phyloP scores from a whole-genome alignment of 2,329 filamentous ascomycete species.

The Ceratocystis cacaofunesta region DNA sequence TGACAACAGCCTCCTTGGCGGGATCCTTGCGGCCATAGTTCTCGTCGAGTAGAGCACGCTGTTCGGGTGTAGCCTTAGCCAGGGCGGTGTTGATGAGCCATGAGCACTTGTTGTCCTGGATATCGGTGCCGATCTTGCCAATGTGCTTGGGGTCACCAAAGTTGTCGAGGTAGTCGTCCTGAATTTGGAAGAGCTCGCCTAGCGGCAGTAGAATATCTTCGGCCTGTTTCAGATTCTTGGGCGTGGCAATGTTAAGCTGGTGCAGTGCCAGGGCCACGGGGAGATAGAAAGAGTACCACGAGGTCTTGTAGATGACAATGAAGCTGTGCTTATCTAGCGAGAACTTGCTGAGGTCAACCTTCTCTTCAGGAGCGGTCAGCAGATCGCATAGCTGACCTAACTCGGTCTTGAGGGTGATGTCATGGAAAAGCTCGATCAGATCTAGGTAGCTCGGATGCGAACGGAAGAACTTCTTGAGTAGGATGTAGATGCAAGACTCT shows the following conservation, averaged over 20 bases:
- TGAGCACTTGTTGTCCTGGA: slow-evolving; percentile 98
- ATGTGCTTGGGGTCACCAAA: slow-evolving; percentile 85
- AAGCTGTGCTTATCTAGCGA: slow-evolving; percentile 89
- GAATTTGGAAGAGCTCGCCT: slow-evolving; percentile 97
- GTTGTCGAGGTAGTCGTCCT: slow-evolving; percentile 98
- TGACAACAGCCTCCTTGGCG: slow-evolving; percentile 67
- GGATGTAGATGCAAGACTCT: slow-evolving; percentile 74
- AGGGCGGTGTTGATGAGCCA: slow-evolving; percentile 96
- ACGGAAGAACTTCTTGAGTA: slow-evolving; percentile 90
- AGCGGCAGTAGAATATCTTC: slow-evolving; percentile 90
- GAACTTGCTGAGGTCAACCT: slow-evolving; percentile 89
- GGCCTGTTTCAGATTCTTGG: slow-evolving; percentile 75
- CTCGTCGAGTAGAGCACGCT: slow-evolving; percentile 73
- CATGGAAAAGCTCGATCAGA: slow-evolving; percentile 90
- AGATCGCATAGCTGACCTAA: slow-evolving; percentile 89
- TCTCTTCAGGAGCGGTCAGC: slow-evolving; percentile 87
- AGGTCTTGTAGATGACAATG: slow-evolving; percentile 99
- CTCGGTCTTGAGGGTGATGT: slow-evolving; percentile 86
- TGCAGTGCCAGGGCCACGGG: slow-evolving; percentile 83
- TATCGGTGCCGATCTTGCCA: slow-evolving; percentile 97
- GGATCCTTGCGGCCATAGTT: slow-evolving; percentile 91
- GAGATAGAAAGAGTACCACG: slow-evolving; percentile 98
- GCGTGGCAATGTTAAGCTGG: slow-evolving; percentile 70
- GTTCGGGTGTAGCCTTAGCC: slow-evolving; percentile 62
- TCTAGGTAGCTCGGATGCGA: slow-evolving; percentile 77